Evolutionary conservation across 306 rosid genomes (phyloP), one percentile per base, ranked within the genome.

Genomic region (Inga laurina): DNA sequence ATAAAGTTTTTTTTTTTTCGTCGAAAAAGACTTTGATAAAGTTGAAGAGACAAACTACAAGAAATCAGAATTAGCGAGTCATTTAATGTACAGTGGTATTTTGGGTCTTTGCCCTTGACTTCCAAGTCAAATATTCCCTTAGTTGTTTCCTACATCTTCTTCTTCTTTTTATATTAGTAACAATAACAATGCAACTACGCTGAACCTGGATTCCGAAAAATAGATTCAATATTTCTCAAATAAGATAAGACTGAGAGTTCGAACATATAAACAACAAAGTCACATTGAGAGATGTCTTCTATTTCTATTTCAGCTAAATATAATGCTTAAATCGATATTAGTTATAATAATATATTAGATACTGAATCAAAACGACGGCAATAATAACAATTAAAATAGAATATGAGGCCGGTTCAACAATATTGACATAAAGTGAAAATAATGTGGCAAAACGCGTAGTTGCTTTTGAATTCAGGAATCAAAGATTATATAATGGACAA

Each of bases 101-200:
- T 52, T 52, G 57, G n/a, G 57, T 52, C 57, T 52, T 16, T 15
- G 32, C 45, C 13, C 0, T 82, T 78, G 90, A 87, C 90, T 84
- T 82, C 85, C 84, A 87, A 84, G 90, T 87, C 90, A 84, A 84
- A 67, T 8, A 70, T 34, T 71, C 43, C n/a, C 34, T 75, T 39
- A 6, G 7, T 39, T 64, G 74, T 78, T 41, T 75, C 78, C 57
- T 78, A 22, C 3, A 3, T 61, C 68, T 21, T 64, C 65, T 21
- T 64, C 65, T 56, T 49, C 18, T 56, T 54, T 18, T 56, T 21
- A 19, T 19, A 56, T 19, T 8, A n/a, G 12, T 19, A 16, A 4
- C 19, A 51, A 15, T 51, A 18, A 14, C 19, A 52, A 16, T 52
- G 6, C 4, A 52, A 52, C 57, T 52, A 16, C 8, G n/a, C 19